Evolutionary conservation across 129 eudicot genomes (phyloP).

Genomic region (Sambucus nigra): DNA sequence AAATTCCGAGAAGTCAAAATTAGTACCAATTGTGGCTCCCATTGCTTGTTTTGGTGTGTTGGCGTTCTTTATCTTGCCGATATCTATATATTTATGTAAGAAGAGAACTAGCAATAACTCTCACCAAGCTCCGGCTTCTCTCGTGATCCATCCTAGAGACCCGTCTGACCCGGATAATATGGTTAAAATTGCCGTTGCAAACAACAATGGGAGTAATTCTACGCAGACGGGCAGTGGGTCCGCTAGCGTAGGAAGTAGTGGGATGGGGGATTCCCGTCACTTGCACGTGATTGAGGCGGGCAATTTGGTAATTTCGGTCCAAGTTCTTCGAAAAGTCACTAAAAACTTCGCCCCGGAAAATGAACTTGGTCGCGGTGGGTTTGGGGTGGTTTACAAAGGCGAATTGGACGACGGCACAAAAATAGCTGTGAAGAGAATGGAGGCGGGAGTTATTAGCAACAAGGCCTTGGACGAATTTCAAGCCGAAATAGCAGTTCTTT

Average conservation of each 20-base stretch:
- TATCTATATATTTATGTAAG: slow-evolving; percentile 29
- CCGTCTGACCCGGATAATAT: slow-evolving; percentile 43
- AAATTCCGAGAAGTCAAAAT: slow-evolving; percentile 16
- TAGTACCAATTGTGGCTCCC: slow-evolving; percentile 29
- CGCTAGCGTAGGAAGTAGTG: slow-evolving; percentile 37
- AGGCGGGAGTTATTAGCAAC: slow-evolving; percentile 52
- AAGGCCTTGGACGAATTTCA: slow-evolving; percentile 73
- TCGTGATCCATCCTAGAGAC: slow-evolving; percentile 64
- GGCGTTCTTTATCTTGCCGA: slow-evolving; percentile 25
- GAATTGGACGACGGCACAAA: slow-evolving; percentile 88
- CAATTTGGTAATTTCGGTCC: slow-evolving; percentile 67
- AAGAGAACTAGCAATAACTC: slow-evolving; percentile 13
- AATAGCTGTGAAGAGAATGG: slow-evolving; percentile 95
- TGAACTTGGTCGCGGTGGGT: slow-evolving; percentile 91
- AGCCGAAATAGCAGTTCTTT: slow-evolving; percentile 77
- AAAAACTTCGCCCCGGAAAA: slow-evolving; percentile 69
- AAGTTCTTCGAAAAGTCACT: slow-evolving; percentile 66
- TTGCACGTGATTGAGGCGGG: slow-evolving; percentile 54
- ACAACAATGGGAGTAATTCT: slow-evolving; percentile 19
- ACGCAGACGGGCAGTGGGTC: slow-evolving; percentile 31
- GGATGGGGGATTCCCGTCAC: slow-evolving; percentile 38
- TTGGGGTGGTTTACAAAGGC: slow-evolving; percentile 94
- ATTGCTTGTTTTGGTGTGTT: slow-evolving; percentile 28
- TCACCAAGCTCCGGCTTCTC: slow-evolving; percentile 29
- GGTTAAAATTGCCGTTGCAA: slow-evolving; percentile 57